Evolutionary conservation across 768 basidiomycete genomes (phyloP).

Genomic region (Solioccasus polychromus): DNA sequence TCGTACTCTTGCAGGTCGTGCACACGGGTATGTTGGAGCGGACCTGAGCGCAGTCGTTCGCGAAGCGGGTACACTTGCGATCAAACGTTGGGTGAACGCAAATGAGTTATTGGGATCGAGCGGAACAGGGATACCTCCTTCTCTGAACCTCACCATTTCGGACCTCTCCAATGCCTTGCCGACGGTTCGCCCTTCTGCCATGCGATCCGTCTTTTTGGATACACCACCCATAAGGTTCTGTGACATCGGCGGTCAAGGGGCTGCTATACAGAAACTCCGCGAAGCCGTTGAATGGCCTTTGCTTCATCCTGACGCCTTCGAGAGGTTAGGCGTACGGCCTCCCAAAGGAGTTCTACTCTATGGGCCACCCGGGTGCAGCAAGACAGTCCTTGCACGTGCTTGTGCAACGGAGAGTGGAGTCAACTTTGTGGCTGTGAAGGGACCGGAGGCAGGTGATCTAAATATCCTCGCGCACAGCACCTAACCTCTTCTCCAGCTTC

Average conservation of each 20-base stretch:
- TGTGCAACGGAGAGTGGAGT: constrained; percentile 92
- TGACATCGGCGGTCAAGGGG: constrained; percentile 86
- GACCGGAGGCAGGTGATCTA: constrained; percentile 73
- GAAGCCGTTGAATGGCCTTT: constrained; percentile 97
- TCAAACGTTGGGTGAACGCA: constrained; percentile 71
- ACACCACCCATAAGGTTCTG: constrained; percentile 77
- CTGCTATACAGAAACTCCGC: constrained; percentile 78
- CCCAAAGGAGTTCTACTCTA: constrained; percentile 91
- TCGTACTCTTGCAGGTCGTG: constrained; percentile 62
- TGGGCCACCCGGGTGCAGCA: constrained; percentile 97
- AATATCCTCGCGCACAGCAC: not conserved
- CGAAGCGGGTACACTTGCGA: constrained; percentile 88
- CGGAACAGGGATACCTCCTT: constrained; percentile 6
- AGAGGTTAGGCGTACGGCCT: constrained; percentile 80
- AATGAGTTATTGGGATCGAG: constrained; percentile 6
- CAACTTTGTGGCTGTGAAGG: constrained; percentile 96
- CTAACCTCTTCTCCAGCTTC: constrained; percentile 50
- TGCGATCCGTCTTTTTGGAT: constrained; percentile 91
- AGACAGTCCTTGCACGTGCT: constrained; percentile 89
- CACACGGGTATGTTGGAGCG: constrained; percentile 97
- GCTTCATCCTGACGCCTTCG: constrained; percentile 81
- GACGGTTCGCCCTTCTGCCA: constrained; percentile 83
- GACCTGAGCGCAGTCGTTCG: constrained; percentile 91
- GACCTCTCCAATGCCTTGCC: constrained; percentile 76
- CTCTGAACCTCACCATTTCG: constrained; percentile 45